Conservation (phyloP, 2,329 filamentous ascomycete genomes). For the Colletotrichum siamense region DNA sequence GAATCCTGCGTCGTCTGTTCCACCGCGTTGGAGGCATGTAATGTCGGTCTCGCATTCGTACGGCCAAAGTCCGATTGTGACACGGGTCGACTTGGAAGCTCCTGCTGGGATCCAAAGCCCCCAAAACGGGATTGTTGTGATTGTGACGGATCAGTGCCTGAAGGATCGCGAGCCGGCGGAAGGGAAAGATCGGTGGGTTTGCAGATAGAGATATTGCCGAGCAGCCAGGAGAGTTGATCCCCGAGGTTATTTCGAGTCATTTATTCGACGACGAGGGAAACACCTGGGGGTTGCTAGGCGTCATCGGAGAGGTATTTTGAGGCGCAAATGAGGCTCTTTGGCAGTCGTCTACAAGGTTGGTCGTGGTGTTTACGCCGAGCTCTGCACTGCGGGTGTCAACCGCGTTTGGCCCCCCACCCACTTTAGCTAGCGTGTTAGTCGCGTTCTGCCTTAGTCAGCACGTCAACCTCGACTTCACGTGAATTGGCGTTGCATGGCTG, state of each 20-base stretch:
- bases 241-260: slow-evolving; percentile 69
- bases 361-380: slow-evolving; percentile 6
- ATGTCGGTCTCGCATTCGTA: not conserved
- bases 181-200: slow-evolving; percentile 43
- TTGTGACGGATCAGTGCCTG: slow-evolving; percentile 20
- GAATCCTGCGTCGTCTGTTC: slow-evolving; percentile 1
- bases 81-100: not conserved
- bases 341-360: slow-evolving; percentile 1
- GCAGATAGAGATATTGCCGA: slow-evolving; percentile 50
- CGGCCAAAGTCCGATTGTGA: not conserved
- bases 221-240: slow-evolving; percentile 63
- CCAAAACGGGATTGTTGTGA: slow-evolving; percentile 15
- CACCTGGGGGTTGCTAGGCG: not conserved
- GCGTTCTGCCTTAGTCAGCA: slow-evolving; percentile 14
- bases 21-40: slow-evolving; percentile 2
- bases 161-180: slow-evolving; percentile 35
- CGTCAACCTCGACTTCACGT: slow-evolving; percentile 14
- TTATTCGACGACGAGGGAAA: slow-evolving; percentile 41
- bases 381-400: not conserved
- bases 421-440: slow-evolving; percentile 18
- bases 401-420: slow-evolving; percentile 18
- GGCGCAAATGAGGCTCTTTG: not conserved
- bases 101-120: slow-evolving; percentile 9
- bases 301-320: slow-evolving; percentile 9
- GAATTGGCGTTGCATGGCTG: slow-evolving; percentile 7